A percentile compares a stretch with the other conserved stretches of the same genome.
Evolutionary conservation across 1,284 basidiomycete genomes (phyloP).

Genomic region (Pseudozyma hubeiensis): DNA sequence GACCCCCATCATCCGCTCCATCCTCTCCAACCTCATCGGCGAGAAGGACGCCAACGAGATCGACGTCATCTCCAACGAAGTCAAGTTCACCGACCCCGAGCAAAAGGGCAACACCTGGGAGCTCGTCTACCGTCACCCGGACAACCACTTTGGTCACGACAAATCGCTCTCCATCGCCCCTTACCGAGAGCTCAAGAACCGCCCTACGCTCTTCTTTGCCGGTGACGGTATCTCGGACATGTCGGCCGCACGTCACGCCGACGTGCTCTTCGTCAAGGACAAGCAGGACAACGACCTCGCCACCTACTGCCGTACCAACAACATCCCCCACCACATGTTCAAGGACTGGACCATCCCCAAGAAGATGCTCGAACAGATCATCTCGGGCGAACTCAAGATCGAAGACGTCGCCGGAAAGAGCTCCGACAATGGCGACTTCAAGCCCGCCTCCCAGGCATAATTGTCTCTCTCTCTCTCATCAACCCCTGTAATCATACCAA

Average conservation of each 20-base stretch:
- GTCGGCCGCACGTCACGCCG: conserved; percentile 67
- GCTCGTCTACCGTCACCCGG: conserved; percentile 67
- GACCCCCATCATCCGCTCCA: conserved; percentile 66
- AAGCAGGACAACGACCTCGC: conserved; percentile 68
- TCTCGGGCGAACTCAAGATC: conserved; percentile 49
- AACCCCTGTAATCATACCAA: not conserved
- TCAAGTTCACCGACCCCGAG: conserved; percentile 67
- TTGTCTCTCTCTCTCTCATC: not conserved
- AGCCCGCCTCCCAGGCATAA: conserved; percentile 21
- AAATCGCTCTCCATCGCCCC: conserved; percentile 66
- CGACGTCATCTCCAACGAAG: conserved; percentile 67
- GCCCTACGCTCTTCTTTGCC: conserved; percentile 66
- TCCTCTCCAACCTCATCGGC: conserved; percentile 67
- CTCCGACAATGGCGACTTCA: conserved; percentile 47
- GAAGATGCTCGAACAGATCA: conserved; percentile 58
- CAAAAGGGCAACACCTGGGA: conserved; percentile 65
- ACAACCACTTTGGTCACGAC: conserved; percentile 68
- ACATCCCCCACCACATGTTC: conserved; percentile 66
- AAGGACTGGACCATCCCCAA: conserved; percentile 66
- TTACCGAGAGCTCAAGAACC: conserved; percentile 64
- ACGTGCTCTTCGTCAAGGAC: conserved; percentile 68
- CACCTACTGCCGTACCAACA: conserved; percentile 63
- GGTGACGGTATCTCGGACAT: conserved; percentile 69
- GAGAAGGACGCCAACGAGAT: conserved; percentile 67
- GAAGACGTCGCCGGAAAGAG: conserved; percentile 47